Conservation (phyloP, 2,329 filamentous ascomycete species). For the Venturia carpophila region DNA sequence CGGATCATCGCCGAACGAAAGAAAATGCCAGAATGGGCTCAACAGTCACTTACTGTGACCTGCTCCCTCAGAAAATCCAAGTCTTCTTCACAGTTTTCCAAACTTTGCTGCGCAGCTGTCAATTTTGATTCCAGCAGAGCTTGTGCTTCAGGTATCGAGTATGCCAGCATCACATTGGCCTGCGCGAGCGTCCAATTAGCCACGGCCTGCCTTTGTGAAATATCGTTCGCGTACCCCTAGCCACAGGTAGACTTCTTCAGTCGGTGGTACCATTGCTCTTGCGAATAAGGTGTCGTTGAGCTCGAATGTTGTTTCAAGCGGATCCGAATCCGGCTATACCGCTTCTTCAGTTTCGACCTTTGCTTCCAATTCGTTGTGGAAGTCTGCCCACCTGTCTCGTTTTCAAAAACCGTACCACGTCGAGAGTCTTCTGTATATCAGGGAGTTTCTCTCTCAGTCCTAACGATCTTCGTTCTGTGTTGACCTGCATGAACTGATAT, state of each 20-base stretch:
- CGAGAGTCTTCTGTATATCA: constrained; percentile 91
- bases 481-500: constrained; percentile 99
- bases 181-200: constrained; percentile 27
- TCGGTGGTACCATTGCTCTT: constrained; percentile 72
- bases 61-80: constrained; percentile 92
- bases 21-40: neutral
- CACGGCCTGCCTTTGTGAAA: neutral
- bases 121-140: constrained; percentile 70
- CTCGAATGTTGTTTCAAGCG: constrained; percentile 88
- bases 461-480: constrained; percentile 72
- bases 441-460: constrained; percentile 92
- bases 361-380: constrained; percentile 27
- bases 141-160: constrained; percentile 83
- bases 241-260: constrained; percentile 93
- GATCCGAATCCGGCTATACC: constrained; percentile 44
- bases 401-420: constrained; percentile 81
- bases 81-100: constrained; percentile 91
- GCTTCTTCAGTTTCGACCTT: constrained; percentile 18
- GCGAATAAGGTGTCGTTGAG: constrained; percentile 93
- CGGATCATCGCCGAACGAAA: neutral
- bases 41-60: constrained; percentile 63
- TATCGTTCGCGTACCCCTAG: constrained; percentile 60
- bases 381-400: constrained; percentile 55
- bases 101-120: constrained; percentile 66
- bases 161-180: constrained; percentile 97